Conservation (phyloP, 2,329 filamentous ascomycete genomes). For the Chrysoporthe cubensis region DNA sequence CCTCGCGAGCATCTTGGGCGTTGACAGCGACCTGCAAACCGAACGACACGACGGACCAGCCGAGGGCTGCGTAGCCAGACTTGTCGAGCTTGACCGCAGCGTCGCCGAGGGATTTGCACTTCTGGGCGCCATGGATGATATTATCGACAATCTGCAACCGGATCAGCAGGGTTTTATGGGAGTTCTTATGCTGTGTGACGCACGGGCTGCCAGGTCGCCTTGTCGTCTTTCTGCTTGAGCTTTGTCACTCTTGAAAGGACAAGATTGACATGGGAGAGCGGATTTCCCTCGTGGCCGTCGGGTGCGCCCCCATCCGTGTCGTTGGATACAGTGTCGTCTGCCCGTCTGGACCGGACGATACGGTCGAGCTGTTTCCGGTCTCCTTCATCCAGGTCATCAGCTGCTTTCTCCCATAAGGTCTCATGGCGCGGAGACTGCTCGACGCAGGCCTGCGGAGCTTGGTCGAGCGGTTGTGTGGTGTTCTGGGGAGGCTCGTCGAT, state of each 20-base stretch:
- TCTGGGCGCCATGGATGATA: neutral
- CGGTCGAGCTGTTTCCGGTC: neutral
- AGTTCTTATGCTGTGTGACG: neutral
- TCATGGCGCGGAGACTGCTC: neutral
- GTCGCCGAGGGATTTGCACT: constrained; percentile 3
- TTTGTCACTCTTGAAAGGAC: neutral
- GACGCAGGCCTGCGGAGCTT: neutral
- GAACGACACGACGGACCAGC: constrained; percentile 7
- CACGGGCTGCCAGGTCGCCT: neutral
- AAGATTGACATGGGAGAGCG: neutral
- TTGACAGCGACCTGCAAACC: constrained; percentile 1
- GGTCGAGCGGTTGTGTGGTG: neutral
- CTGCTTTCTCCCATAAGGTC: neutral
- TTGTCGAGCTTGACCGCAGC: constrained; percentile 9
- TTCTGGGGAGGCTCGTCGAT: neutral
- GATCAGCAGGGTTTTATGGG: neutral
- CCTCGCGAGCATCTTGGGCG: neutral
- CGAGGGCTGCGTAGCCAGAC: constrained; percentile 4
- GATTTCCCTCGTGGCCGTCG: neutral
- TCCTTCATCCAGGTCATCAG: neutral
- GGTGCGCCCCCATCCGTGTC: neutral
- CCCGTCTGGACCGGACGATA: neutral
- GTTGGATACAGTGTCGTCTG: neutral
- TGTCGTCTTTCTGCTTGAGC: neutral
- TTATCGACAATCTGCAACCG: neutral